A percentile compares a stretch with the other conserved stretches of the same genome.
Evolutionary conservation across 2,329 filamentous ascomycete genomes (phyloP).

Genomic region (Hymenoscyphus fructigenus): DNA sequence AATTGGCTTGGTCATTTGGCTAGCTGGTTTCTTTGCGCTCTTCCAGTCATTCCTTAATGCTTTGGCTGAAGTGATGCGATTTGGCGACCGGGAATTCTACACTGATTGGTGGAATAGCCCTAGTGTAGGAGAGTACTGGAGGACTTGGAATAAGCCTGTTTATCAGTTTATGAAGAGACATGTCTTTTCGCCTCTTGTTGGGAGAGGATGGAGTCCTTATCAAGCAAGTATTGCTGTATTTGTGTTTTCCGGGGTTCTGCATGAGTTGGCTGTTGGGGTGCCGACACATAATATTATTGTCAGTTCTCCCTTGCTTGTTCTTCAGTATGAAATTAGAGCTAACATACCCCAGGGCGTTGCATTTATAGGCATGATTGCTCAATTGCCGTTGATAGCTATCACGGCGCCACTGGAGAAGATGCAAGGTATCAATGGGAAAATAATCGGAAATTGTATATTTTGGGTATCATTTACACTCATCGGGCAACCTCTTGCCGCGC

Average conservation of each 20-base stretch:
- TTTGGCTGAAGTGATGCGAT: conserved; percentile 82
- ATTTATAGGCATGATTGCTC: conserved; percentile 90
- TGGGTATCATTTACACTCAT: conserved; percentile 96
- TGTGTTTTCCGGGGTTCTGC: conserved; percentile 80
- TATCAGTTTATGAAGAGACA: conserved; percentile 96
- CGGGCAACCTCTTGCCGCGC: conserved; percentile 86
- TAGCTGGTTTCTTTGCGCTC: conserved; percentile 93
- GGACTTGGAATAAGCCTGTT: conserved; percentile 96
- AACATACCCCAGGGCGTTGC: conserved; percentile 65
- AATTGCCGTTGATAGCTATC: conserved; percentile 81
- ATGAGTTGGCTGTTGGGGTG: conserved; percentile 89
- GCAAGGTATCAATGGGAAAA: conserved; percentile 70
- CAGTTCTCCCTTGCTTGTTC: not conserved
- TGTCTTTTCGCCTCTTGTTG: conserved; percentile 84
- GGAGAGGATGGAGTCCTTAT: conserved; percentile 72
- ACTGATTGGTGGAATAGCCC: conserved; percentile 97
- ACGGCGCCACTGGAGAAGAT: conserved; percentile 80
- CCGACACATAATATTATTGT: conserved; percentile 90
- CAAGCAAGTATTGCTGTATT: conserved; percentile 81
- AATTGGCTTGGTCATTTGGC: conserved; percentile 94
- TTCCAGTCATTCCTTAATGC: conserved; percentile 94
- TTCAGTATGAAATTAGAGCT: conserved; percentile 13
- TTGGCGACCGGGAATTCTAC: conserved; percentile 94
- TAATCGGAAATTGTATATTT: conserved; percentile 90
- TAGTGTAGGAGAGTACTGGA: conserved; percentile 86